Percentiles rank a stretch among this genome's conserved stretches.
These are phyloP conservation scores for Sextonia rubra DNA, from an alignment of 164 flowering plant species.

Conservation along the genomic window DNA sequence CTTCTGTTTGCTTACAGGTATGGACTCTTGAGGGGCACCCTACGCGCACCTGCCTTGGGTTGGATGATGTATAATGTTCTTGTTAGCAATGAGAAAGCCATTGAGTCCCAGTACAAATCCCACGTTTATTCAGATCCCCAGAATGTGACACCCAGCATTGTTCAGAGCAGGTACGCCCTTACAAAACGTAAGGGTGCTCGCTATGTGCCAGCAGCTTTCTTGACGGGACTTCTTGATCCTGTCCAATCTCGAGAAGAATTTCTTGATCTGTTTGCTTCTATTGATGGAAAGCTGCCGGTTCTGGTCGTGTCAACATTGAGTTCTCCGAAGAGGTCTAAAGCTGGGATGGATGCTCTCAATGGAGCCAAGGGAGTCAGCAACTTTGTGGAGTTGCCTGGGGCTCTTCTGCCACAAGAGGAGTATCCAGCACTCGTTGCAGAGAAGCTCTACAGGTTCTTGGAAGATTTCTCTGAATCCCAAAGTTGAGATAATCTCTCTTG, in stretches of 20 bases:
- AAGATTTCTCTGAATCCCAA: slow-evolving; percentile 32
- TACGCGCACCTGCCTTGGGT: slow-evolving; percentile 89
- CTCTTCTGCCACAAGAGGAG: slow-evolving; percentile 94
- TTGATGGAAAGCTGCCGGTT: slow-evolving; percentile 61
- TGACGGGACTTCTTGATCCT: slow-evolving; percentile 92
- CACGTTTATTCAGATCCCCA: slow-evolving; percentile 86
- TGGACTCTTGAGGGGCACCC: slow-evolving; percentile 76
- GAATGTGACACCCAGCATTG: slow-evolving; percentile 68
- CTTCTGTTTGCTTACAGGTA: slow-evolving; percentile 42
- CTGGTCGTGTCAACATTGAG: slow-evolving; percentile 60
- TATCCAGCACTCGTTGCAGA: slow-evolving; percentile 70
- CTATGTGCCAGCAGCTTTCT: slow-evolving; percentile 90
- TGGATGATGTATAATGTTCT: slow-evolving; percentile 98
- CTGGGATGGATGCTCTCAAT: slow-evolving; percentile 89
- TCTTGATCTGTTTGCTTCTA: slow-evolving; percentile 51
- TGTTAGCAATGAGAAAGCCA: slow-evolving; percentile 89
- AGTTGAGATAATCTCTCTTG: background rate
- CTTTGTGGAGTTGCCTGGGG: slow-evolving; percentile 83
- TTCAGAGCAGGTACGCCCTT: slow-evolving; percentile 66
- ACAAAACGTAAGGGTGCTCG: slow-evolving; percentile 86
- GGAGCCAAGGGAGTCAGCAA: slow-evolving; percentile 79
- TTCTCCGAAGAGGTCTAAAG: slow-evolving; percentile 89
- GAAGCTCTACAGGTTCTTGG: slow-evolving; percentile 68
- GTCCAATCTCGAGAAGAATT: slow-evolving; percentile 77
- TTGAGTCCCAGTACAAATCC: slow-evolving; percentile 88